phyloP scores from a whole-genome alignment of 2,329 filamentous ascomycete species.

The Drechslerella dactyloides region DNA sequence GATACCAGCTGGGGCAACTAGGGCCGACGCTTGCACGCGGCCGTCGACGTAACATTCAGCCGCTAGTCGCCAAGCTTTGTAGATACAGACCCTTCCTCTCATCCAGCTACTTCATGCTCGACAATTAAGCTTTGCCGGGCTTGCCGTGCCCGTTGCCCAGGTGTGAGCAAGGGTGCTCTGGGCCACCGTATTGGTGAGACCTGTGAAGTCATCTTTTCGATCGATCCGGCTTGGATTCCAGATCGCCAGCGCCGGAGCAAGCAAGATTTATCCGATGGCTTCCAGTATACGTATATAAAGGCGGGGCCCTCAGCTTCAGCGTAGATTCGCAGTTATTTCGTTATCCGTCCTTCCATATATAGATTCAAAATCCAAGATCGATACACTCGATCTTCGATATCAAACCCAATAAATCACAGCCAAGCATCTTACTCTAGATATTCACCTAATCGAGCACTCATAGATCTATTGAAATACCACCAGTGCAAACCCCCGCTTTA shows the following conservation, averaged over 20 bases:
- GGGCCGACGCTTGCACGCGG: background rate
- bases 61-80: too few relatives aligned
- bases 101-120: background rate
- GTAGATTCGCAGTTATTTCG: background rate
- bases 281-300: conserved; percentile 1
- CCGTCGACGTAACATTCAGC: conserved; percentile 3
- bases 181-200: conserved; percentile 16
- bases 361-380: background rate
- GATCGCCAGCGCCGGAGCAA: background rate
- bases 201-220: conserved; percentile 39
- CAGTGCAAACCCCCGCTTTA: too few relatives aligned
- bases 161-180: background rate
- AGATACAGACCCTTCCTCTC: too few relatives aligned
- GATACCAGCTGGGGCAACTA: background rate
- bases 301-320: background rate
- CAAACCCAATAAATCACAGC: too few relatives aligned
- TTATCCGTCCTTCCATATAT: background rate
- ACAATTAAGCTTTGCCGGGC: background rate
- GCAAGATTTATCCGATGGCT: background rate
- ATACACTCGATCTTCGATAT: too few relatives aligned
- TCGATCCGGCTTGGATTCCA: conserved; percentile 3
- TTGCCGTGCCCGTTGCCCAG: background rate
- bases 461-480: too few relatives aligned
- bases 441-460: too few relatives aligned
- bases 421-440: too few relatives aligned